phyloP scores from a whole-genome alignment of 305 asterid genomes.

The Fraxinus latifolia region DNA sequence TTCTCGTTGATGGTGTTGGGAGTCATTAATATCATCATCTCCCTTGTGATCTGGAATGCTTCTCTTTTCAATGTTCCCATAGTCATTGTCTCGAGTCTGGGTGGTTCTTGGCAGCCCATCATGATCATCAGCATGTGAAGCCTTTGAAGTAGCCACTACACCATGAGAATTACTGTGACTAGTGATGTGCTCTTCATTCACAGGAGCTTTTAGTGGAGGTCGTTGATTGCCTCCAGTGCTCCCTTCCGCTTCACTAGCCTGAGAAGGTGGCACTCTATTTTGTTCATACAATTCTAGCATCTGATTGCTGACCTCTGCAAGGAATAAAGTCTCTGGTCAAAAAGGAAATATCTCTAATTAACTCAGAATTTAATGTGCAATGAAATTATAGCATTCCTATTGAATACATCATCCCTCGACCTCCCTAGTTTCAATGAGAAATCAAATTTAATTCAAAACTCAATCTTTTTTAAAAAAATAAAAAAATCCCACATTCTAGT shows the following conservation, averaged over 20 bases:
- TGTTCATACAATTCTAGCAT: conserved; percentile 94
- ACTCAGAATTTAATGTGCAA: conserved; percentile 9
- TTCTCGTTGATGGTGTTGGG: conserved; percentile 29
- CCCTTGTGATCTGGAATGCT: conserved; percentile 27
- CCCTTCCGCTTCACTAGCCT: conserved; percentile 81
- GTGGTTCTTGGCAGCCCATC: conserved; percentile 38
- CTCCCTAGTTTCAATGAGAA: conserved; percentile 17
- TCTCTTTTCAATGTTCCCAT: conserved; percentile 41
- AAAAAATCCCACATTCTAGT: conserved; percentile 1
- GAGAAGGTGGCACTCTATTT: conserved; percentile 66
- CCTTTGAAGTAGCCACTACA: conserved; percentile 42
- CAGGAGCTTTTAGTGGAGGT: conserved; percentile 49
- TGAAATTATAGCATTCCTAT: conserved; percentile 10
- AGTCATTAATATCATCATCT: conserved; percentile 35
- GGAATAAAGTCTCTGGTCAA: conserved; percentile 17
- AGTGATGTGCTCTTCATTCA: conserved; percentile 49
- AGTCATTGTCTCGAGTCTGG: conserved; percentile 47
- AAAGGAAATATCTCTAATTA: not conserved
- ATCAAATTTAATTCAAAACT: conserved; percentile 8
- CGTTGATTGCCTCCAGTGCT: conserved; percentile 64
- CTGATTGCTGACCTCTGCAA: conserved; percentile 98
- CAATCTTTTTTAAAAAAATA: conserved; percentile 9
- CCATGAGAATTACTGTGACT: conserved; percentile 44
- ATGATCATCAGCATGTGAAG: conserved; percentile 41
- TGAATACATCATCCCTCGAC: conserved; percentile 27